phyloP scores from a whole-genome alignment of 305 asterid genomes.

The Rubia occidens region DNA sequence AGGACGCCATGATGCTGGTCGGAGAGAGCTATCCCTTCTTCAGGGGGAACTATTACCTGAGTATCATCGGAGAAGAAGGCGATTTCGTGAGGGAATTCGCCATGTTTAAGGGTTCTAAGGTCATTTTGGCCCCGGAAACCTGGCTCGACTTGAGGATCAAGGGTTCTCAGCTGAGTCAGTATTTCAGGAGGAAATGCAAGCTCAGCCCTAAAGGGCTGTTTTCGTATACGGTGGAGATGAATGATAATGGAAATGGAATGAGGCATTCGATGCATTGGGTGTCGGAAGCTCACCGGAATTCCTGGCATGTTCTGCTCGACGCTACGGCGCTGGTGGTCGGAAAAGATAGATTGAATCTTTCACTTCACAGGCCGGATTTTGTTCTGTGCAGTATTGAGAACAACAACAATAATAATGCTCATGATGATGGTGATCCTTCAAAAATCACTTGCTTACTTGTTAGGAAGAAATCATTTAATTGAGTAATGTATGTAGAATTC shows the following conservation, averaged over 20 bases:
- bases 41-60: conserved; percentile 51
- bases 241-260: conserved; percentile 24
- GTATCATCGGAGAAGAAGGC: conserved; percentile 36
- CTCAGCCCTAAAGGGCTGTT: conserved; percentile 53
- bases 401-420: conserved; percentile 5
- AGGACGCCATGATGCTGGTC: conserved; percentile 75
- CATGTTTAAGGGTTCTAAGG: conserved; percentile 52
- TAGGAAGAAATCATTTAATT: conserved; percentile 51
- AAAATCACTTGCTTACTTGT: conserved; percentile 58
- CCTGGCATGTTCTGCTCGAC: conserved; percentile 67
- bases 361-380: conserved; percentile 62
- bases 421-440: conserved; percentile 24
- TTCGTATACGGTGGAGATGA: conserved; percentile 44
- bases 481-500: background rate
- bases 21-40: conserved; percentile 74
- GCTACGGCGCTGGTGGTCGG: conserved; percentile 50
- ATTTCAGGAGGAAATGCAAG: conserved; percentile 61
- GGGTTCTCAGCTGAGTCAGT: conserved; percentile 67
- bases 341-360: conserved; percentile 48
- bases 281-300: conserved; percentile 64
- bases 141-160: conserved; percentile 70
- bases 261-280: conserved; percentile 66
- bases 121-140: conserved; percentile 51
- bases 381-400: conserved; percentile 50
- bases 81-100: conserved; percentile 56